Base-by-base conservation (phyloP, 2,329 filamentous ascomycete species). In the Rhynchosporium secalis region DNA sequence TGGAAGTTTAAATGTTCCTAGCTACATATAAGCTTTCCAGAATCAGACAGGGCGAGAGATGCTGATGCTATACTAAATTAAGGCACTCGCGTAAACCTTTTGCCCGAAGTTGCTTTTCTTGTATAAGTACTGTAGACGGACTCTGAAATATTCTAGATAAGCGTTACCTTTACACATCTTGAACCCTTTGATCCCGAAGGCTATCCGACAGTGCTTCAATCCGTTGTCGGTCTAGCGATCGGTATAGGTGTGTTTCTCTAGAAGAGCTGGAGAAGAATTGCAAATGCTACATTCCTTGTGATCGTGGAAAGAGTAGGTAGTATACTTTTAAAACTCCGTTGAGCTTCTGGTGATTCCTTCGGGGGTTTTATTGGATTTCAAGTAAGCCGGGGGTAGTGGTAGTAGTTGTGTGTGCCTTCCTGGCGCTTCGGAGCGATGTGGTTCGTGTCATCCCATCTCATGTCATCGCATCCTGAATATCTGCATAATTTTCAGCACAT, bases 381-480 rank as follows among this genome's bases (percentile, higher is more conserved):
- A 29, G 58, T 45, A 54, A 47, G 48, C 58, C 40, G 54, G 58
- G 12, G 28, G n/a, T 48, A 54, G 20, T 20, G 1, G 20, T 20
- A 20, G 20, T 20, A 20, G 20, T 20, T 20, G 20, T 20, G 20
- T 20, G 43, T 58, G 43, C 15, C 56, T 36, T 26, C 20, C n/a
- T 40, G 26, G n/a, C 26, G 46, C 36, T 36, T 52, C 12, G 47
- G 52, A 36, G 33, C 33, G 33, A 36, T 10, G 26, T 38, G 58
- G 58, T 54, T 60, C 58, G 52, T 60, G 47, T 60, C 58, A 60
- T 60, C 40, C 40, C 41, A 45, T 36, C 33, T 36, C 33, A 36
- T 36, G 6, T 36, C 33, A 5, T 36, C 54, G 5, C 33, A 5
- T 36, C 40, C 26, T 56, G 54, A 56, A 56, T 45, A 26, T 29